These are phyloP conservation scores for Penicillium pancosmium DNA, from an alignment of 495 filamentous ascomycete species.

Conservation along the genomic window DNA sequence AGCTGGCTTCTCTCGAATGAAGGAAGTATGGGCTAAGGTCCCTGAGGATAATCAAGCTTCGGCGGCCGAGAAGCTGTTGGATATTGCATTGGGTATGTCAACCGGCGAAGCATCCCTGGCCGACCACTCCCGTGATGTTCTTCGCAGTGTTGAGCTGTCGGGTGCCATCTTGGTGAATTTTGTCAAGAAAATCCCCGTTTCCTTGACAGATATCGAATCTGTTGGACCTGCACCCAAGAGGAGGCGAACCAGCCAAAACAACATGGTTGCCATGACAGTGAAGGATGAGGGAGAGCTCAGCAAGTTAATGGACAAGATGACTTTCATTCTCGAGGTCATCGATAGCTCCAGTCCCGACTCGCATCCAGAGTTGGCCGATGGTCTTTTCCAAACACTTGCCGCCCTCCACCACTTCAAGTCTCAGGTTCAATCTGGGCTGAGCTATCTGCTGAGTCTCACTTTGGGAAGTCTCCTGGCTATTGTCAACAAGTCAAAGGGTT, in stretches of 20 bases:
- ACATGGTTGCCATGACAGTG: conserved; percentile 47
- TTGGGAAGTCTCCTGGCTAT: conserved; percentile 77
- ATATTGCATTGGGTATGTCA: conserved; percentile 44
- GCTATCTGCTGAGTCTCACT: conserved; percentile 80
- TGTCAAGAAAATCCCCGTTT: conserved; percentile 67
- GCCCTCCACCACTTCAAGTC: conserved; percentile 80
- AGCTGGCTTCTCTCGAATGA: conserved; percentile 65
- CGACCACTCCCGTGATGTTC: conserved; percentile 63
- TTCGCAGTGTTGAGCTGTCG: conserved; percentile 68
- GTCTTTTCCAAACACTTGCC: conserved; percentile 78
- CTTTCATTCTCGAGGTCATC: conserved; percentile 85
- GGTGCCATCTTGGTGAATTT: conserved; percentile 70
- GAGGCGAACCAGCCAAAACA: conserved; percentile 70
- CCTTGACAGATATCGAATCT: conserved; percentile 61
- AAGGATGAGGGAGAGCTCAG: conserved; percentile 58
- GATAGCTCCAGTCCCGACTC: conserved; percentile 72
- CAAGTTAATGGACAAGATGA: conserved; percentile 69
- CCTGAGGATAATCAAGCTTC: conserved; percentile 61
- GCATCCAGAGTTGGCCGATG: conserved; percentile 71
- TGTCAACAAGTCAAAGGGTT: conserved; percentile 69
- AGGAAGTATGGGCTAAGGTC: conserved; percentile 69
- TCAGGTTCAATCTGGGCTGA: conserved; percentile 72
- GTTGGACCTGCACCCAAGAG: conserved; percentile 71
- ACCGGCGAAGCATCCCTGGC: conserved; percentile 36
- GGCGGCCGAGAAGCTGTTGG: conserved; percentile 63